These are phyloP conservation scores for Quercus rubra DNA, from an alignment of 306 rosid genomes.

Conservation along the genomic window DNA sequence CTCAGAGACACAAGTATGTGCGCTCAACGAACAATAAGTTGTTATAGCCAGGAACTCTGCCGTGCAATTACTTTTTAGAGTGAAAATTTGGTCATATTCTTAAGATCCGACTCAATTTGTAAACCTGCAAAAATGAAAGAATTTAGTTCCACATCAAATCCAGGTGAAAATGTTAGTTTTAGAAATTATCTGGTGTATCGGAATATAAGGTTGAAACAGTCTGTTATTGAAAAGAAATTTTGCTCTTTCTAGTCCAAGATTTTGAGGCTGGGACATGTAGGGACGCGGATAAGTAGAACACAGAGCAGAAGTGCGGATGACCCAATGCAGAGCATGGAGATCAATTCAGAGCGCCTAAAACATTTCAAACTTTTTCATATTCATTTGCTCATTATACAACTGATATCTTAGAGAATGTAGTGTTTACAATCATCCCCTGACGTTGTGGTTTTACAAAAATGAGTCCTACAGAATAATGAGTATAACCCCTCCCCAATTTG, in stretches of 20 bases:
- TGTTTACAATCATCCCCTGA: neutral
- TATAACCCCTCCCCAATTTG: neutral
- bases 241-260: neutral
- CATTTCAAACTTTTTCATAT: neutral
- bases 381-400: neutral
- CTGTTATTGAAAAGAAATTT: neutral
- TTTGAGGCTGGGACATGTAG: neutral
- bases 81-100: constrained; percentile 46
- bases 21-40: neutral
- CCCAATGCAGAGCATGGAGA: neutral
- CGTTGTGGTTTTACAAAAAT: neutral
- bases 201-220: neutral
- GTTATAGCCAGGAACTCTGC: neutral
- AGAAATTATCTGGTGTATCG: neutral
- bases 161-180: neutral
- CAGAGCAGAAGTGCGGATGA: neutral
- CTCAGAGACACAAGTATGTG: no score
- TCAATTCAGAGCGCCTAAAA: neutral
- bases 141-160: neutral
- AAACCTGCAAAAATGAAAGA: constrained; percentile 50
- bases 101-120: constrained; percentile 71
- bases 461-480: neutral
- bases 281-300: neutral
- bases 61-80: neutral
- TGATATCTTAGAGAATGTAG: neutral